Conservation (phyloP, 768 basidiomycete species). For the Cyclocybe aegerita region DNA sequence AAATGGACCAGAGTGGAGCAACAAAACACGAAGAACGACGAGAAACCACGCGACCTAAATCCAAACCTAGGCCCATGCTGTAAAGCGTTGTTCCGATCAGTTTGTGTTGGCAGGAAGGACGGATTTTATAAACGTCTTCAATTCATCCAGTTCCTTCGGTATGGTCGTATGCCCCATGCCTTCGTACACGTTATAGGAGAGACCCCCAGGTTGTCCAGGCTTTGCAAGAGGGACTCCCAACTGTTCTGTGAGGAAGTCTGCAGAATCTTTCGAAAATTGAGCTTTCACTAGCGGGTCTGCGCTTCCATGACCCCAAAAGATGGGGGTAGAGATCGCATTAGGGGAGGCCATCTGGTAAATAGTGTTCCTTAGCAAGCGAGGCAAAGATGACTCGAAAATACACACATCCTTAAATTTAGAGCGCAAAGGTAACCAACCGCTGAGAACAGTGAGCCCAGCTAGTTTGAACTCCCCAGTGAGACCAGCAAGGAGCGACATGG, state of each 20-base stretch:
- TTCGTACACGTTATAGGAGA: constrained; percentile 67
- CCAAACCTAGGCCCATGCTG: not conserved
- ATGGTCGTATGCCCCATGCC: constrained; percentile 68
- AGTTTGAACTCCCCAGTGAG: constrained; percentile 66
- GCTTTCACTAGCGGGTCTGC: constrained; percentile 72
- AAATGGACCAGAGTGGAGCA: not conserved
- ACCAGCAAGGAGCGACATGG: constrained; percentile 75
- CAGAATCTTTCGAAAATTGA: constrained; percentile 51
- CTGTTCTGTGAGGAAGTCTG: constrained; percentile 51
- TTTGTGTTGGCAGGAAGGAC: constrained; percentile 38
- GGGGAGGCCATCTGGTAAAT: constrained; percentile 55
- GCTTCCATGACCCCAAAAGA: constrained; percentile 88
- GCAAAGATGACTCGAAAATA: constrained; percentile 2
- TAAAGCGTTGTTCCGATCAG: not conserved
- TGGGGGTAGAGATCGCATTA: constrained; percentile 60
- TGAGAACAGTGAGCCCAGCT: constrained; percentile 71
- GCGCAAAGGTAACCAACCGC: constrained; percentile 76
- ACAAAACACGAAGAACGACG: not conserved
- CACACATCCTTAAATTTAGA: constrained; percentile 65
- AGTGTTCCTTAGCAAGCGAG: constrained; percentile 3
- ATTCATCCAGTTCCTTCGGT: constrained; percentile 64
- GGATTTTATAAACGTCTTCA: constrained; percentile 69
- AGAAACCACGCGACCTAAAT: constrained; percentile 1
- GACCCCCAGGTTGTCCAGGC: constrained; percentile 46
- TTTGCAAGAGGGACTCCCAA: constrained; percentile 50